These are phyloP conservation scores for Fistulinella prunicolor DNA, from an alignment of 768 basidiomycete species.

Conservation along the genomic window DNA sequence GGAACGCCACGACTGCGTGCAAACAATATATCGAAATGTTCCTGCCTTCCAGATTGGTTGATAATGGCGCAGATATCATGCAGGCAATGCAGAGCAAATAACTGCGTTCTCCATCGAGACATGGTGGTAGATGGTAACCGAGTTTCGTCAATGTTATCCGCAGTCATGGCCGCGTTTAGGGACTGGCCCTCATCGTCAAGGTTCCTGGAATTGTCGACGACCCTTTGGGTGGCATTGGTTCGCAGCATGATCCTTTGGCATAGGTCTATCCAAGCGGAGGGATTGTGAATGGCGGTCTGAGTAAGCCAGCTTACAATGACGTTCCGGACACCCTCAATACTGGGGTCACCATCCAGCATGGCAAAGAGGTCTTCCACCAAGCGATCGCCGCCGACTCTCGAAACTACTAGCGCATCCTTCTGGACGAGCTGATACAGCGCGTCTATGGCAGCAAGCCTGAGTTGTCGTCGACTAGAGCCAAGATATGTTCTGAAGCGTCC, in stretches of 20 bases:
- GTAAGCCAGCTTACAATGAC: conserved; percentile 94
- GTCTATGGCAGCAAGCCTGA: conserved; percentile 94
- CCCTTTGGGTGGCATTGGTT: conserved; percentile 81
- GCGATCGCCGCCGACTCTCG: conserved; percentile 88
- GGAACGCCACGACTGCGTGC: conserved; percentile 62
- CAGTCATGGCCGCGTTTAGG: conserved; percentile 57
- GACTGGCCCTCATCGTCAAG: conserved; percentile 94
- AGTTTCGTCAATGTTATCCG: conserved; percentile 28
- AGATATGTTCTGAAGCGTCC: conserved; percentile 75
- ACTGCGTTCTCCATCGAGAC: conserved; percentile 93
- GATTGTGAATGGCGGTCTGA: conserved; percentile 90
- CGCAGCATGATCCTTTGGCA: conserved; percentile 97
- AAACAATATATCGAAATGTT: conserved; percentile 78
- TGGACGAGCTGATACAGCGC: conserved; percentile 97
- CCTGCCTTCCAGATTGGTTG: conserved; percentile 63
- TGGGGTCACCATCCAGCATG: conserved; percentile 92
- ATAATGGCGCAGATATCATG: conserved; percentile 85
- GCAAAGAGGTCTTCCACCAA: conserved; percentile 94
- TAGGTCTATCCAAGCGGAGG: conserved; percentile 96
- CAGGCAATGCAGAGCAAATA: conserved; percentile 90
- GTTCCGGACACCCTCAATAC: conserved; percentile 88
- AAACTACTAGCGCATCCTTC: conserved; percentile 88
- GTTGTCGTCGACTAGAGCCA: conserved; percentile 73
- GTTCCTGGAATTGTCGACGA: conserved; percentile 56
- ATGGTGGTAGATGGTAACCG: conserved; percentile 44